phyloP scores from a whole-genome alignment of 148 eudicot species.

The Hydrangea macrophylla region DNA sequence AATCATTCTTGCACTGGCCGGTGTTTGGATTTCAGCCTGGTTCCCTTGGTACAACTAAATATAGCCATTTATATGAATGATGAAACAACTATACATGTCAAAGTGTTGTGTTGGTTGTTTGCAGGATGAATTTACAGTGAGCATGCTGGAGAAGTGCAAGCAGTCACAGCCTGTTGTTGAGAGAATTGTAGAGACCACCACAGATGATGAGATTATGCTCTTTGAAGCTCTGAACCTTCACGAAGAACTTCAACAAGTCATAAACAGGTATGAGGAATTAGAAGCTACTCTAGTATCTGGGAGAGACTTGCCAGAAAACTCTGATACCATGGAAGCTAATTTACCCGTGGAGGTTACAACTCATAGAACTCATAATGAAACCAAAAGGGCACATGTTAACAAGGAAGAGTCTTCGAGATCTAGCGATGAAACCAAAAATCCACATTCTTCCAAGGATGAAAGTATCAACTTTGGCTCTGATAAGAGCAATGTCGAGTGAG shows the following conservation, averaged over 20 bases:
- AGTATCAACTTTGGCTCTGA: slow-evolving; percentile 6
- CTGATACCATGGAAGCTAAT: slow-evolving; percentile 16
- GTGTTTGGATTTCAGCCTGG: not conserved
- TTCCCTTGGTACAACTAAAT: not conserved
- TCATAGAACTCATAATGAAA: slow-evolving; percentile 12
- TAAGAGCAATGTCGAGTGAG: not conserved
- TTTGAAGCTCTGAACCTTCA: slow-evolving; percentile 90
- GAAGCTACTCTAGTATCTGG: slow-evolving; percentile 34
- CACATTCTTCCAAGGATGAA: slow-evolving; percentile 6
- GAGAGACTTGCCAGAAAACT: slow-evolving; percentile 20
- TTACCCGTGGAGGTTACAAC: slow-evolving; percentile 11
- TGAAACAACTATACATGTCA: not conserved
- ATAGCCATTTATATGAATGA: not conserved
- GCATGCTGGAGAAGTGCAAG: slow-evolving; percentile 90
- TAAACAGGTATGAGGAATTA: slow-evolving; percentile 59
- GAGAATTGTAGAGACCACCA: slow-evolving; percentile 67
- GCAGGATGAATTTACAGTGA: slow-evolving; percentile 83
- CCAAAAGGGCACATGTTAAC: slow-evolving; percentile 10
- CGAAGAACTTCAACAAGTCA: slow-evolving; percentile 78
- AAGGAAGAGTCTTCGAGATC: slow-evolving; percentile 16
- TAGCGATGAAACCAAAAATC: slow-evolving; percentile 7
- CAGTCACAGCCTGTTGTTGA: slow-evolving; percentile 74
- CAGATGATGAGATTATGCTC: slow-evolving; percentile 76
- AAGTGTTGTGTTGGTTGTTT: slow-evolving; percentile 12
- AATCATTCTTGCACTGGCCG: not conserved